phyloP scores from a whole-genome alignment of 768 basidiomycete genomes.

The Antrodiella citrinella region DNA sequence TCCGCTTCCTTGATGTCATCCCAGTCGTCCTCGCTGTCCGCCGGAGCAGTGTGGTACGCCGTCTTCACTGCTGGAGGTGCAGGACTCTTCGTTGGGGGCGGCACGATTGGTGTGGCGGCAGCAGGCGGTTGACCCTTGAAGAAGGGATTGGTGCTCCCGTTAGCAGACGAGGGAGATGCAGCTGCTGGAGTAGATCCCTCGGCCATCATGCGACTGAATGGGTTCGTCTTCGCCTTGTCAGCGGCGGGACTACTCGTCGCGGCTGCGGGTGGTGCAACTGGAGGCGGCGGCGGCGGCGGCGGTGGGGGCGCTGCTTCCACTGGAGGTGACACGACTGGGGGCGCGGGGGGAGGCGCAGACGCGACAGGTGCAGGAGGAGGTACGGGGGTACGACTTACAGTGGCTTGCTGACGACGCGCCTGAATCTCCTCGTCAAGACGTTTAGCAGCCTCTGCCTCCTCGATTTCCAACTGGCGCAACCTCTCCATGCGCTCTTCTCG shows the following conservation, averaged over 20 bases:
- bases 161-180: constrained; percentile 28
- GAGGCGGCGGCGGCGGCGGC: constrained; percentile 28
- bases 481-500: constrained; percentile 65
- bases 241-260: constrained; percentile 19
- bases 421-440: constrained; percentile 35
- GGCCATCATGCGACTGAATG: constrained; percentile 65
- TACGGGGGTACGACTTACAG: constrained; percentile 5
- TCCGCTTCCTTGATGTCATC: constrained; percentile 71
- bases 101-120: constrained; percentile 25
- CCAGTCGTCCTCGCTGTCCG: constrained; percentile 71
- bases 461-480: constrained; percentile 61
- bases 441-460: constrained; percentile 50
- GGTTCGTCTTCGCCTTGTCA: constrained; percentile 63
- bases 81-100: constrained; percentile 37
- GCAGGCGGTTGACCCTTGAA: constrained; percentile 39
- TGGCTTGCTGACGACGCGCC: constrained; percentile 16
- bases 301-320: constrained; percentile 27
- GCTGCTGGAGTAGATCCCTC: constrained; percentile 32
- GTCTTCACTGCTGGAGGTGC: constrained; percentile 45
- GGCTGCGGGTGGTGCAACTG: constrained; percentile 21
- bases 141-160: constrained; percentile 69
- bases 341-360: constrained; percentile 35
- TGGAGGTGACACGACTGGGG: constrained; percentile 29
- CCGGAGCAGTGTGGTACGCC: constrained; percentile 55
- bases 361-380: constrained; percentile 20